Base-by-base conservation (phyloP, 495 filamentous ascomycete genomes). In the Penicillium fimorum region DNA sequence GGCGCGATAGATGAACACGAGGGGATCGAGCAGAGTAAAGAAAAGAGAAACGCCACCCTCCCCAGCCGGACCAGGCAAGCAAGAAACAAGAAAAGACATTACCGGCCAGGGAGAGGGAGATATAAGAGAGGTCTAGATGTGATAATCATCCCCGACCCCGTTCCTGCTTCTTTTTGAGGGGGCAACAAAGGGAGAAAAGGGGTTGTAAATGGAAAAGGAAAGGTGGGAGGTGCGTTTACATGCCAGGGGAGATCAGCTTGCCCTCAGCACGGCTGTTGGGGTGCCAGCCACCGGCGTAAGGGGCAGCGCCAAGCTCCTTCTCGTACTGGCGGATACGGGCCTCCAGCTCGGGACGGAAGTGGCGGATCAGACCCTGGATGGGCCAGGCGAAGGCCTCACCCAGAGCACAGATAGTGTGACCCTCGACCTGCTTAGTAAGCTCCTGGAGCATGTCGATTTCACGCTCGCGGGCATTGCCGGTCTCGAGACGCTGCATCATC, bases 371-470 rank as follows among this genome's bases (percentile, higher is more conserved):
- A 70, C 94, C 94, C 78, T 98, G 94, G 63, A 97, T 84, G 63
- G 94, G 94, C 94, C 94, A 98, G 57, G 94, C 92, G 64, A 98
- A 98, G 42, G 94, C 94, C 78, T 98, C 94, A 56, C 94, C 94
- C 56, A 98, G 79, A 70, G 94, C 94, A 76, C 94, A 98, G 59
- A 98, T 98, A 13, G 94, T 96, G 78, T 97, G 94, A 15, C 94
- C 94, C 79, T 98, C 94, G 48, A 98, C 94, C 77, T 97, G 95
- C 81, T 97, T 97, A 51, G 94, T 98, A 57, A 98, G 76, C 79
- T 98, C 94, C 79, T 97, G 94, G 57, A 98, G 82, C 94, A 98
- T 98, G 73, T 98, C 94, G 71, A 98, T 98, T 76, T 98, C 94
- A 40, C 94, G 78, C 70, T 86, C 86, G 48, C 90, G 84, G 50